A percentile compares a stretch with the other conserved stretches of the same genome.
Conservation (phyloP, 2,329 filamentous ascomycete species). For the Aspergillus sp. region DNA sequence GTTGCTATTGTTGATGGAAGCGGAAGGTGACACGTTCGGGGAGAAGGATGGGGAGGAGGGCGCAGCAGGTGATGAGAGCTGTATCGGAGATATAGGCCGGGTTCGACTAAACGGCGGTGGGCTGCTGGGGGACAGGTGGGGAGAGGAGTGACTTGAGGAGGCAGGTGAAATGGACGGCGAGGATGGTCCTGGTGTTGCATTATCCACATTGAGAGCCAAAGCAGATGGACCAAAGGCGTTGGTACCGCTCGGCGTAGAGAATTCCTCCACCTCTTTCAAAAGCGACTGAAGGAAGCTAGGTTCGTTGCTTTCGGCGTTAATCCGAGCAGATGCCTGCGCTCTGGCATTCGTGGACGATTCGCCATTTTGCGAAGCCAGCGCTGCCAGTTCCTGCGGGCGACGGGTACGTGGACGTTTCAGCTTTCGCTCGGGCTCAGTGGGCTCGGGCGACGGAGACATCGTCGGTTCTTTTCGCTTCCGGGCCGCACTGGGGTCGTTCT, state of each 20-base stretch:
- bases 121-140: conserved; percentile 30
- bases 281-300: conserved; percentile 82
- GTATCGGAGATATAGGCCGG: conserved; percentile 29
- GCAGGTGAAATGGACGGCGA: conserved; percentile 36
- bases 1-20: conserved; percentile 33
- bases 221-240: conserved; percentile 18
- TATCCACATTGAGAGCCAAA: conserved; percentile 25
- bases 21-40: conserved; percentile 63
- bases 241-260: conserved; percentile 20
- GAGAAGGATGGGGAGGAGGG: conserved; percentile 45
- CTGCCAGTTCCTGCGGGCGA: conserved; percentile 49
- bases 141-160: conserved; percentile 35
- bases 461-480: conserved; percentile 49
- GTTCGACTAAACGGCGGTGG: conserved; percentile 28
- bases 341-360: conserved; percentile 31
- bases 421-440: conserved; percentile 66
- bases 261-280: conserved; percentile 73
- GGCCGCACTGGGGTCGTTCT: conserved; percentile 42
- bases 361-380: conserved; percentile 36
- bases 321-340: conserved; percentile 24
- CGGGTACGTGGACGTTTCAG: conserved; percentile 80
- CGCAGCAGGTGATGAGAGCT: conserved; percentile 24
- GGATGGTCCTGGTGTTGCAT: conserved; percentile 31
- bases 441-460: conserved; percentile 67
- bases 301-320: conserved; percentile 37